Base-by-base conservation (phyloP, 2,329 filamentous ascomycete genomes). In the Didymella lethalis region DNA sequence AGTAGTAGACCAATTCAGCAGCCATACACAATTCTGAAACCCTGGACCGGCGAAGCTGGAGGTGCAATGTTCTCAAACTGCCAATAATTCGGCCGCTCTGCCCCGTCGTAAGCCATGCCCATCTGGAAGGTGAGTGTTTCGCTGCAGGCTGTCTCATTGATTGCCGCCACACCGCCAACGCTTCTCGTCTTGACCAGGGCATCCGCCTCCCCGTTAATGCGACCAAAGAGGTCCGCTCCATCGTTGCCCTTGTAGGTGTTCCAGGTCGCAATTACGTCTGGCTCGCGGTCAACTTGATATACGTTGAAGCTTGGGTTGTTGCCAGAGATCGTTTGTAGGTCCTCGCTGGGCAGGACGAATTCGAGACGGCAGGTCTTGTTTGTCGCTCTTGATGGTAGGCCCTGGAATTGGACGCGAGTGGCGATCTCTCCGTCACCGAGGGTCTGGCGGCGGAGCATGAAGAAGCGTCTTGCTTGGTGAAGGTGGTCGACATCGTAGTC, bases 91-190 rank as follows among this genome's bases (percentile, higher is more conserved):
- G 68, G 68, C 40, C 46, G 16, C 14, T 50, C 55, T 8, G 25
- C 45, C 8, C 66, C 63, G n/a, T 71, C 50, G 25, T 61, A 70
- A 32, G 60, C 58, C 67, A 73, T 67, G 7, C 66, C 65, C 66
- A 74, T 71, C 54, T 70, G 66, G 45, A 73, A 74, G 12, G 70
- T 72, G 50, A 74, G 43, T 20, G 67, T 72, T 45, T 69, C 64
- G 48, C 67, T 71, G 38, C 71, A 75, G 14, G 41, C 43, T 34
- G 58, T 63, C 34, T 59, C 34, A 12, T 64, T 65, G 8, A 74
- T 53, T 0, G 65, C 64, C 7, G 67, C 58, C 6, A 69, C 44
- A 3, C 66, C 66, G 2, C 63, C 65, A 4, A 57, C 62, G 10
- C 56, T 58, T 49, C 65, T 62, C 46, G 58, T 64, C 34, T 36